These are phyloP conservation scores for Neobulgaria alba DNA, from an alignment of 2,329 filamentous ascomycete genomes.

Conservation along the genomic window DNA sequence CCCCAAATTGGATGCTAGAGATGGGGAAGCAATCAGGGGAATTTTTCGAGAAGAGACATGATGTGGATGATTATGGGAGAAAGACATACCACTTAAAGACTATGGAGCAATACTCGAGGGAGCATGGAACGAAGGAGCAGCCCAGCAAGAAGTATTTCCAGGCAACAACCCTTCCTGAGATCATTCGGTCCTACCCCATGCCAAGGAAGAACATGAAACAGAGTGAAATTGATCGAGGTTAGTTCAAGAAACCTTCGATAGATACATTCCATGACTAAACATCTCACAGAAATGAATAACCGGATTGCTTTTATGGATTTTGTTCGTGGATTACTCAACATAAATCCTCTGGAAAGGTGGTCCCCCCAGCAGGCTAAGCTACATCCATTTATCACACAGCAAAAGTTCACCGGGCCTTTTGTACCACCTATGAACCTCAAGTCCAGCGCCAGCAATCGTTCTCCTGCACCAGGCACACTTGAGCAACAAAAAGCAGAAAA, in stretches of 20 bases:
- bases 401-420: constrained; percentile 93
- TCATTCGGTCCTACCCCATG: constrained; percentile 97
- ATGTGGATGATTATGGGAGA: constrained; percentile 82
- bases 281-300: constrained; percentile 83
- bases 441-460: constrained; percentile 73
- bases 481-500: constrained; percentile 97
- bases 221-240: constrained; percentile 91
- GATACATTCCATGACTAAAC: constrained; percentile 8
- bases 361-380: constrained; percentile 95
- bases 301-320: constrained; percentile 97
- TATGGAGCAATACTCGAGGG: constrained; percentile 95
- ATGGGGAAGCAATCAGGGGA: constrained; percentile 97
- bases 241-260: constrained; percentile 25
- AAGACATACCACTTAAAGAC: constrained; percentile 88
- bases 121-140: constrained; percentile 94
- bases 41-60: constrained; percentile 84
- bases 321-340: constrained; percentile 82
- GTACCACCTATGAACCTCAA: constrained; percentile 97
- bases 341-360: constrained; percentile 95
- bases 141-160: constrained; percentile 99
- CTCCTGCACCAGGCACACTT: constrained; percentile 85
- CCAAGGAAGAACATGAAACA: constrained; percentile 99
- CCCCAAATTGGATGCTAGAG: constrained; percentile 98
- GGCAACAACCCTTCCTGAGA: constrained; percentile 86
- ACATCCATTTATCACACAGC: constrained; percentile 96